Evolutionary conservation across 2,329 filamentous ascomycete species (phyloP), one percentile per base, ranked within the genome.

Genomic region (Lomentospora prolificans): DNA sequence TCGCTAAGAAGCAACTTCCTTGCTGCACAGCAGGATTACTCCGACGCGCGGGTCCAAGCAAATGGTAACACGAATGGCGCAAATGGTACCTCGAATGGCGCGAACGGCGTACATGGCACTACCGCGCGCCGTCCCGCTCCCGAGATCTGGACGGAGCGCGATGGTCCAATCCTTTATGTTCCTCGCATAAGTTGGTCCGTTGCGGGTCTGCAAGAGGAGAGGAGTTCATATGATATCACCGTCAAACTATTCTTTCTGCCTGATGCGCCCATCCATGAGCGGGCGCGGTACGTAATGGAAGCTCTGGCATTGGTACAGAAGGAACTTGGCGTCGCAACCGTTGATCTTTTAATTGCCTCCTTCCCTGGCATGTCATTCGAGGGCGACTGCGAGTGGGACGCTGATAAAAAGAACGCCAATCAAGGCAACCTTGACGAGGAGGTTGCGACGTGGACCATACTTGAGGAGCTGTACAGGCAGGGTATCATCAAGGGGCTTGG

Each of bases 311-410:
- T 96, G 8, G 91, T 97, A 8, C 76, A 86, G 61, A 87, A 86
- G 67, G 89, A 95, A 70, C 74, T 99, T 57, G 80, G 85, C 55
- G 83, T 91, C 6, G 69, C 80, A 7, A 84, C 80, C 27, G 84
- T 97, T 60, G 90, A 97, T 67, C 80, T 99, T 27, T 78, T 99
- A 48, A 94, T 99, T 60, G 84, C 92, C 8, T 95, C 90, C 0
- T 97, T 96, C 69, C 92, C 94, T 0, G 90, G 89, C 51, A 86
- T 97, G 69, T 88, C 89, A 4, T 97, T 97, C 64, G 91, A 96
- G 63, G 91, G 91, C 51, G 89, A 94, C 65, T 91, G 90, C 67
- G 90, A 95, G 66, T 91, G 85, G 72, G 81, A 86, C 62, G 85
- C 82, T 19, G 82, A 85, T 66, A 78, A 77, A 69, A 70, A 73